Evolutionary conservation across 2,329 filamentous ascomycete species (phyloP), one percentile per base, ranked within the genome.

Genomic region (Ophiosphaerella korrae): DNA sequence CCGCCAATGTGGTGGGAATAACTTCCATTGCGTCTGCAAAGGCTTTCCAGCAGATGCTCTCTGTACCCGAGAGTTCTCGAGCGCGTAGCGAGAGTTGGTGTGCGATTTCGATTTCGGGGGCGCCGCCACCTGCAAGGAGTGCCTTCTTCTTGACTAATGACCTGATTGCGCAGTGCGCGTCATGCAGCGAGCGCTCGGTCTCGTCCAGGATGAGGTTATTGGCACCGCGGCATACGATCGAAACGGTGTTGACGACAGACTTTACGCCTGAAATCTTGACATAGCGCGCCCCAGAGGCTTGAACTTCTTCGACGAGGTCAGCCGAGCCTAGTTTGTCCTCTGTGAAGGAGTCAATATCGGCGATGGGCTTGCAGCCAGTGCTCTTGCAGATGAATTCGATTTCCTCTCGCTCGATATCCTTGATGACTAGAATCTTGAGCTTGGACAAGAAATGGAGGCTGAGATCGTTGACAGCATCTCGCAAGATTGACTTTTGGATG

Each of bases 311-410:
- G 18, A 99, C 87, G 32, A 99, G 81, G 69, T 99, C 94, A 31
- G 94, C 94, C 36, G 87, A 88, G 59, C 92, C 94, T 48, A 99
- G 87, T 82, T 97, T 99, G 78, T 99, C 94, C 78, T 99, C 94
- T 14, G 92, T 94, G 79, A 99, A 99, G 11, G 92, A 96, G 76
- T 99, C 94, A 68, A 99, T 89, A 72, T 99, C 95, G 65, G 94
- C 94, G 70, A 99, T 94, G 43, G 94, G 94, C 80, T 99, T 99
- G 86, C 94, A 99, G 67, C 94, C 94, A 32, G 93, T 96, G 55
- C 90, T 96, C 81, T 97, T 99, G 89, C 93, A 97, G 75, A 99
- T 90, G 77, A 99, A 99, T 76, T 99, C 94, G 53, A 99, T 92
- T 78, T 99, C 94, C 70, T 99, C 94, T 57, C 94, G 88, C 82